A percentile compares a stretch with the other conserved stretches of the same genome.
These are phyloP conservation scores for Wakefieldia striispora DNA, from an alignment of 768 basidiomycete genomes.

Conservation along the genomic window DNA sequence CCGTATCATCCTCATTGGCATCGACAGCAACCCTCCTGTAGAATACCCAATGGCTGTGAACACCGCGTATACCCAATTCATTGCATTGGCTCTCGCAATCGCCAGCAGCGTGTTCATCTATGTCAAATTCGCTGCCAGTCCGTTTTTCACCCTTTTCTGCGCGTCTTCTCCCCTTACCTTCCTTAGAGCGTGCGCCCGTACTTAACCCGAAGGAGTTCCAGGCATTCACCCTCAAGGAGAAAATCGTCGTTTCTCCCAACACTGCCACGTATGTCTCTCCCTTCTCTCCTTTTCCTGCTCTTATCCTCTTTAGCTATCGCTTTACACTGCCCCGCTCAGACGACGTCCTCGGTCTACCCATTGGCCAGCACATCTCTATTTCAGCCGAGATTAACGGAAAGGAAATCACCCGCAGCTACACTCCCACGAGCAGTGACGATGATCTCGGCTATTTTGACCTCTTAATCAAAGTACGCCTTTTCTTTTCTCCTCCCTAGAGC, in stretches of 20 bases:
- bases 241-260: conserved; percentile 87
- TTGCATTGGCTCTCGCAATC: conserved; percentile 52
- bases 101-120: conserved; percentile 51
- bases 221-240: conserved; percentile 76
- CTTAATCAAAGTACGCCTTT: conserved; percentile 78
- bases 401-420: conserved; percentile 87
- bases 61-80: conserved; percentile 38
- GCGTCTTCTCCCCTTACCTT: conserved; percentile 2
- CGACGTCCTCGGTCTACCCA: conserved; percentile 87
- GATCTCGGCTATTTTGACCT: conserved; percentile 94
- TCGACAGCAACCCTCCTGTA: conserved; percentile 21
- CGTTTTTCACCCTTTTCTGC: conserved; percentile 22
- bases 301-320: conserved; percentile 65
- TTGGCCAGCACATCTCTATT: conserved; percentile 95
- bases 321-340: conserved; percentile 75
- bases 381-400: conserved; percentile 91
- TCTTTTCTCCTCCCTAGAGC: not conserved
- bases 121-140: conserved; percentile 45
- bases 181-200: conserved; percentile 62
- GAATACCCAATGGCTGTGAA: conserved; percentile 14
- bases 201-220: conserved; percentile 78
- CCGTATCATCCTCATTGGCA: conserved; percentile 61
- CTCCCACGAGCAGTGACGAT: conserved; percentile 91
- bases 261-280: conserved; percentile 76
- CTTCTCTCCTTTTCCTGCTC: not conserved